Evolutionary conservation across 371 early-diverging fungal genomes (phyloP), one percentile per base, ranked within the genome.

Genomic region (Rozella allomycis): DNA sequence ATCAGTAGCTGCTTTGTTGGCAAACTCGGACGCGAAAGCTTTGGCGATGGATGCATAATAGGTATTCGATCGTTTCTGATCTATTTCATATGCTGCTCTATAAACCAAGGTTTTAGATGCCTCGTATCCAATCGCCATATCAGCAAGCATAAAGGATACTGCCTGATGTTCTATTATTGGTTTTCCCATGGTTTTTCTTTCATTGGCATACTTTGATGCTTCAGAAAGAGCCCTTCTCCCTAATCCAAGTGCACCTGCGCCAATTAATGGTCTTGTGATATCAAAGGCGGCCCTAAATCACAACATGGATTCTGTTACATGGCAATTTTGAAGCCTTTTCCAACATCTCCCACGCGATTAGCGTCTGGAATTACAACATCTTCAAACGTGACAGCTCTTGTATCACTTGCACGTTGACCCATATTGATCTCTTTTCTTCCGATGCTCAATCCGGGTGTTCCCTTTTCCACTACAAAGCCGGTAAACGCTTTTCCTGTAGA

Each of bases 351-450:
- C 9, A 63, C 33, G 16, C 46, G 34, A 39, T 60, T 88, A 50
- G 82, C 87, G 25, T 76, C 74, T 5, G 82, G 79, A 3, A 91
- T 76, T 20, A 65, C 84, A 11, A 91, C 93, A 39, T 91, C 82
- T 45, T 85, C 88, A 50, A 91, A 91, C 3, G 78, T 78, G 36
- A 91, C 75, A 31, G 84, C 88, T 34, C 88, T 70, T 13, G 93
- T 91, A 50, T 87, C 93, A 18, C 72, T 71, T 11, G 79, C 78
- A 22, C 87, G 62, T 50, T 91, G 90, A 4, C 87, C 93, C 86
- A 91, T 84, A 65, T 88, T 88, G 54, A 83, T 69, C 37, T 91
- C 90, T 65, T 88, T 91, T 48, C 83, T 78, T 21, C 93, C 90
- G 23, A 76, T 60, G 11, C 60, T 67, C 41, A 91, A 75, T 26